Evolutionary conservation across 169 alveolate genomes (phyloP).

Genomic region (Sarcocystis neurona): DNA sequence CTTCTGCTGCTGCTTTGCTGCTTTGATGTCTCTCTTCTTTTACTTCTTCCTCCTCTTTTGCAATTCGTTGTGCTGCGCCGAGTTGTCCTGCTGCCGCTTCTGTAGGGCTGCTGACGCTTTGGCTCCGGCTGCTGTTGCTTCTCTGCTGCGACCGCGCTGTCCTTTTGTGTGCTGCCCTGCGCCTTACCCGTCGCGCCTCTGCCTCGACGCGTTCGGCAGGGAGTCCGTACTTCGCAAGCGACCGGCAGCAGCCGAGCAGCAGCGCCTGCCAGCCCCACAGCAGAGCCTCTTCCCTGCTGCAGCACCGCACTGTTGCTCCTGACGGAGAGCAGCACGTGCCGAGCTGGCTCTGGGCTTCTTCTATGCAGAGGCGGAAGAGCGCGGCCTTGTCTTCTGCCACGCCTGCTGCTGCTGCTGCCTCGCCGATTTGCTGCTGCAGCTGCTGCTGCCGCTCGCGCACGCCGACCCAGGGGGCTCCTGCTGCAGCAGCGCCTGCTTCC

Average conservation of each 20-base stretch:
- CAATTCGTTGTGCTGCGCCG: no score
- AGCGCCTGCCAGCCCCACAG: constrained; percentile 20
- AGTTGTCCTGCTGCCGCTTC: no score
- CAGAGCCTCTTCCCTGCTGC: constrained; percentile 9
- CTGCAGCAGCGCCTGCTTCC: background rate
- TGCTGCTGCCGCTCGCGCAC: background rate
- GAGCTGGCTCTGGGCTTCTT: background rate
- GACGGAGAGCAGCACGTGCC: background rate
- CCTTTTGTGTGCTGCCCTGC: no score
- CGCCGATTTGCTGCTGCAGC: background rate
- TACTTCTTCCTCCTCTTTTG: no score
- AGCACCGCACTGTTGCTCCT: background rate
- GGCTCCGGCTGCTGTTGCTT: no score
- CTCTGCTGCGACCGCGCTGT: no score
- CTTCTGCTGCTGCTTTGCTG: no score
- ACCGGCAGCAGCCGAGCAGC: background rate
- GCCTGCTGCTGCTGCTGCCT: background rate
- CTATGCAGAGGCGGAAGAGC: constrained; percentile 6
- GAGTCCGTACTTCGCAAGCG: background rate
- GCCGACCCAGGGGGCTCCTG: background rate
- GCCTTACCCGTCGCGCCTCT: no score
- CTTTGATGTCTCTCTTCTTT: no score
- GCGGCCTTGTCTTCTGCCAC: background rate
- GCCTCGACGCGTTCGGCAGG: no score
- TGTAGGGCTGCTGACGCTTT: no score